Evolutionary conservation across 306 rosid genomes (phyloP).

Genomic region (Styphnolobium japonicum): DNA sequence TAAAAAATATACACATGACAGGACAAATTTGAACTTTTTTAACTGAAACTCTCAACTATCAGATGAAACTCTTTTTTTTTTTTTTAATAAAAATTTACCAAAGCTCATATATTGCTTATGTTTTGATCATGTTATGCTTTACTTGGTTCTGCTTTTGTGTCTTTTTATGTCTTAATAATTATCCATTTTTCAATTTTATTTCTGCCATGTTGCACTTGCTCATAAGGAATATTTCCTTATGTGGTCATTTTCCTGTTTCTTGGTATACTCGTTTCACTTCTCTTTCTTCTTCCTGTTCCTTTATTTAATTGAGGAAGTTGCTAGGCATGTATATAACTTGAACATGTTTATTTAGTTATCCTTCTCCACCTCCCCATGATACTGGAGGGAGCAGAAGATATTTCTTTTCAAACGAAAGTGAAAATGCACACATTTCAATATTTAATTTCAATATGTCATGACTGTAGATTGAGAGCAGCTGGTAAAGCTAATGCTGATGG

Average conservation of each 20-base stretch:
- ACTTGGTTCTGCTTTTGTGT: not conserved
- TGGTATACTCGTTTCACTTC: not conserved
- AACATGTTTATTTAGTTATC: not conserved
- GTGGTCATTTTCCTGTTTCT: not conserved
- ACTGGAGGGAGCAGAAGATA: not conserved
- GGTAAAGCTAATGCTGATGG: slow-evolving; percentile 80
- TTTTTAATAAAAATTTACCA: not conserved
- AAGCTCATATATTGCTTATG: not conserved
- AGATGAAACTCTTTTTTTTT: not conserved
- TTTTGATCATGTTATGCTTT: not conserved
- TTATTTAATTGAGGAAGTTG: not conserved
- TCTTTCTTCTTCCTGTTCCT: not conserved
- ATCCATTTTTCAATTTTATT: not conserved
- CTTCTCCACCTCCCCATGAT: not conserved
- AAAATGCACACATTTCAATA: not conserved
- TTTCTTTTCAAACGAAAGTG: not conserved
- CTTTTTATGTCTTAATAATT: not conserved
- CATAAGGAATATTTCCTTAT: not conserved
- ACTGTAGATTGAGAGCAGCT: slow-evolving; percentile 80
- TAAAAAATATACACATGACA: not conserved
- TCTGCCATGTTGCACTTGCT: not conserved
- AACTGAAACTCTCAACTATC: not conserved
- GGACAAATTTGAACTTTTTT: not conserved
- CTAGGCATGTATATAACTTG: not conserved
- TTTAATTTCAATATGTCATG: slow-evolving; percentile 37